Base-by-base conservation (phyloP, 495 filamentous ascomycete genomes). In the Penicillium verhagenii region DNA sequence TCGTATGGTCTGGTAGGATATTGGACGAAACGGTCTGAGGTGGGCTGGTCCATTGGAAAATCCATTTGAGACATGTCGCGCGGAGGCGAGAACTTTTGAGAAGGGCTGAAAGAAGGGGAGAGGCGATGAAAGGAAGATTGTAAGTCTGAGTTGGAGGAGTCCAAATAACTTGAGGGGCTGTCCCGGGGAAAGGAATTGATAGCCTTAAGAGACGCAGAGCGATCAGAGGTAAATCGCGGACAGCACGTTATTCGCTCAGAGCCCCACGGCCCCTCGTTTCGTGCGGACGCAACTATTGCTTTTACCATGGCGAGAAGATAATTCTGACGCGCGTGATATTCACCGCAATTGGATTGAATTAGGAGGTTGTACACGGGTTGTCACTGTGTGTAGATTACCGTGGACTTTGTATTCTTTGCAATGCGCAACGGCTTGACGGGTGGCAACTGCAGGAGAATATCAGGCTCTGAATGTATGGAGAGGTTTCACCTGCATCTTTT, bases 311-410 rank as follows among this genome's bases (percentile, higher is more conserved):
- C 44, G 5, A 39, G 23, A 21, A 8, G 28, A n/a, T 18, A 39
- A 24, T 33, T 33, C 13, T 28, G 3, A 43, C n/a, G 23, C 28
- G 13, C 11, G 48, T 59, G 6, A 19, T 16, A 55, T 47, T 65
- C 62, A 66, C 65, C 65, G 65, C 54, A n/a, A 4, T 16, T n/a
- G 16, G 4, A 16, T n/a, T 35, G 14, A 46, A n/a, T n/a, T n/a
- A n/a, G n/a, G n/a, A n/a, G 42, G 64, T 68, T 50, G 65, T 61
- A 68, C 65, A 59, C 65, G 65, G 65, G 54, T 63, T 63, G 57
- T 63, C 57, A 51, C 64, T 52, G 64, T 23, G 59, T 61, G 62
- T 66, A 33, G 59, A 66, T 33, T 56, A 66, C 63, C 59, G 57
- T 47, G 39, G 16, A 47, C 40, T 47, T 24, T 47, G 33, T 37